Conservation (phyloP, 2,329 filamentous ascomycete genomes). For the Aspergillus sp. region DNA sequence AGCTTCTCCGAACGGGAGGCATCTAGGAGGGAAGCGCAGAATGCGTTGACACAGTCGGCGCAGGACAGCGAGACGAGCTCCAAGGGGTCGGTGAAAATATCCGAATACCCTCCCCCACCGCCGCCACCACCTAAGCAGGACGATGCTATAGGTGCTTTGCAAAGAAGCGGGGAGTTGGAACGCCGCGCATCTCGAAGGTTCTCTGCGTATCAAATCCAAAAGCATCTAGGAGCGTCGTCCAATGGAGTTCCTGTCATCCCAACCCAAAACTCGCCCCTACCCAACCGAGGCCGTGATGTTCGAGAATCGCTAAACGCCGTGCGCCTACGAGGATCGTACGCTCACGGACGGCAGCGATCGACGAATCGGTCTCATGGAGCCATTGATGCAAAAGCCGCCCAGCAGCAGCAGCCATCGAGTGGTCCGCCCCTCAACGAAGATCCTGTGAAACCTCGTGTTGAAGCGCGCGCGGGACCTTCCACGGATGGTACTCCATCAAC, state of each 20-base stretch:
- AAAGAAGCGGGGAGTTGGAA: conserved; percentile 90
- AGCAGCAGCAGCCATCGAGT: conserved; percentile 47
- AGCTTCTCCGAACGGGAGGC: conserved; percentile 46
- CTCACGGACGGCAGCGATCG: conserved; percentile 58
- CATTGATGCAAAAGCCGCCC: conserved; percentile 62
- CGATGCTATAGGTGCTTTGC: conserved; percentile 87
- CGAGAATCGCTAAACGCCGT: conserved; percentile 82
- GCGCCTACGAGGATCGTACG: conserved; percentile 61
- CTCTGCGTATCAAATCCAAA: conserved; percentile 95
- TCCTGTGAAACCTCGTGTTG: conserved; percentile 40
- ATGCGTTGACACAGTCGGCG: conserved; percentile 60
- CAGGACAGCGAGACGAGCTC: conserved; percentile 60
- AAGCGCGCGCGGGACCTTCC: conserved; percentile 29
- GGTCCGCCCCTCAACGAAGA: conserved; percentile 63
- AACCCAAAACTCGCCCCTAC: conserved; percentile 54
- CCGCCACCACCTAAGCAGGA: conserved; percentile 82
- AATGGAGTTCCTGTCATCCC: conserved; percentile 87
- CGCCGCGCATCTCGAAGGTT: conserved; percentile 90
- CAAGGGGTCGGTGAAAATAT: conserved; percentile 31
- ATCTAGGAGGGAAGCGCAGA: conserved; percentile 45
- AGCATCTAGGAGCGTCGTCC: conserved; percentile 80
- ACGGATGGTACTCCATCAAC: conserved; percentile 40
- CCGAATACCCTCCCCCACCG: conserved; percentile 69
- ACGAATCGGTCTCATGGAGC: conserved; percentile 59
- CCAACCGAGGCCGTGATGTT: conserved; percentile 76